Base-by-base conservation (phyloP, 331 rosid species). In the Arachis monticola region DNA sequence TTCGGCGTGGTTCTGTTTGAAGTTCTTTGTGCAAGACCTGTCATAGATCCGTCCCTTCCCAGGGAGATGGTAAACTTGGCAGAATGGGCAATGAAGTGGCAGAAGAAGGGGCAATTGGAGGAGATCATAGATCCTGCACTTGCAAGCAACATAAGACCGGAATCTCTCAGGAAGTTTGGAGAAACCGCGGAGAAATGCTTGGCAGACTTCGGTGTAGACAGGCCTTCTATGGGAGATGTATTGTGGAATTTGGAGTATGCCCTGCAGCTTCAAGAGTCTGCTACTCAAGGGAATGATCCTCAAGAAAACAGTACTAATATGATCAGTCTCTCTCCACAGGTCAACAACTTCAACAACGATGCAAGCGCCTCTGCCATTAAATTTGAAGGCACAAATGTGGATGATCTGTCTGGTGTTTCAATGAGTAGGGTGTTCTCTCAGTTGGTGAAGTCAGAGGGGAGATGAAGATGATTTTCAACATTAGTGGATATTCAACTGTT, bases 351-450 rank as follows among this genome's bases (percentile, higher is more conserved):
- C 73, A 60, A 71, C 53, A 58, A 69, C 1, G 86, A 83, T 10
- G 48, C 78, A 58, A 79, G 70, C 64, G 84, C 65, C 57, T 84
- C 93, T 14, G 74, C 68, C 14, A 38, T 65, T 5, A 77, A 35
- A 3, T 80, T 81, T 53, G 91, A 85, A 61, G 73, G 70, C 60
- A 71, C 87, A 6, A 76, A 66, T 12, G 84, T 82, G 27, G 87
- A 89, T 69, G 96, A 93, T 81, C 95, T 90, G 30, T 91, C 93
- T 2, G 93, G 97, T 45, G 96, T 89, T 81, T 93, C 98, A 7
- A 91, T 91, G 98, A 93, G 97, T 81, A 86, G 82, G 70, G 97
- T 91, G 27, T 93, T 93, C 88, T 88, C 98, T 4, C 97, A 92
- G 88, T 84, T 92, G 84, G 92, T 90, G 77, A 93, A 93, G 42